Evolutionary conservation across 129 eudicot genomes (phyloP).

Genomic region (Flaveria brownii): DNA sequence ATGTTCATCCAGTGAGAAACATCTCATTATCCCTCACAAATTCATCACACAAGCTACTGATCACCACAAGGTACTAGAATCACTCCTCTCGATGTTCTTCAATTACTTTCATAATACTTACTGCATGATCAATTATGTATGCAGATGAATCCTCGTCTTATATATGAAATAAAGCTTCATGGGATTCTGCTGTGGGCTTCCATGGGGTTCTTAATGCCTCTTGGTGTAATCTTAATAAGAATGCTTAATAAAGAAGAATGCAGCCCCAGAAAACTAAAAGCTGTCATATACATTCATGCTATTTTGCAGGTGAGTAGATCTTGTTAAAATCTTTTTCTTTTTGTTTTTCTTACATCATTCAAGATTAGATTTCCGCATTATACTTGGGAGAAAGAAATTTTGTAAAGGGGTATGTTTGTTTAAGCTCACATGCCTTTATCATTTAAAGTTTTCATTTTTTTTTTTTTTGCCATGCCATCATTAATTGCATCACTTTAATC

Average conservation of each 20-base stretch:
- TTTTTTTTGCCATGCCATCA: conserved; percentile 37
- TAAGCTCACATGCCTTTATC: conserved; percentile 38
- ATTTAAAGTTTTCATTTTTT: conserved; percentile 32
- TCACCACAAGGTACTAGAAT: conserved; percentile 30
- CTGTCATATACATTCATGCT: conserved; percentile 51
- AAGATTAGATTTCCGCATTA: conserved; percentile 1
- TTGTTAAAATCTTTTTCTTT: background rate
- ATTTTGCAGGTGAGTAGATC: conserved; percentile 44
- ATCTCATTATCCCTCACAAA: conserved; percentile 30
- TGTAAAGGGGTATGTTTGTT: conserved; percentile 20
- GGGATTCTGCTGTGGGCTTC: conserved; percentile 77
- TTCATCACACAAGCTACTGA: conserved; percentile 34
- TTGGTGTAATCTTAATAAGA: conserved; percentile 58
- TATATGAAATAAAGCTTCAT: conserved; percentile 51
- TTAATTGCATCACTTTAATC: conserved; percentile 46
- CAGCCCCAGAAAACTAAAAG: conserved; percentile 44
- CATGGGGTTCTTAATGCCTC: conserved; percentile 73
- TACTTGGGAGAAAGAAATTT: conserved; percentile 22
- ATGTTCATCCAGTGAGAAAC: conserved; percentile 42
- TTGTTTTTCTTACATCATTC: conserved; percentile 9
- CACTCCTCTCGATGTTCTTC: background rate
- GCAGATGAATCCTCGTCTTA: conserved; percentile 49
- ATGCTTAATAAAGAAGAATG: conserved; percentile 43
- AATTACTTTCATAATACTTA: background rate
- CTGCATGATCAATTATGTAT: background rate